These are phyloP conservation scores for Blastobotrys persicus DNA, from an alignment of 1,139 yeast genomes.

Conservation along the genomic window DNA sequence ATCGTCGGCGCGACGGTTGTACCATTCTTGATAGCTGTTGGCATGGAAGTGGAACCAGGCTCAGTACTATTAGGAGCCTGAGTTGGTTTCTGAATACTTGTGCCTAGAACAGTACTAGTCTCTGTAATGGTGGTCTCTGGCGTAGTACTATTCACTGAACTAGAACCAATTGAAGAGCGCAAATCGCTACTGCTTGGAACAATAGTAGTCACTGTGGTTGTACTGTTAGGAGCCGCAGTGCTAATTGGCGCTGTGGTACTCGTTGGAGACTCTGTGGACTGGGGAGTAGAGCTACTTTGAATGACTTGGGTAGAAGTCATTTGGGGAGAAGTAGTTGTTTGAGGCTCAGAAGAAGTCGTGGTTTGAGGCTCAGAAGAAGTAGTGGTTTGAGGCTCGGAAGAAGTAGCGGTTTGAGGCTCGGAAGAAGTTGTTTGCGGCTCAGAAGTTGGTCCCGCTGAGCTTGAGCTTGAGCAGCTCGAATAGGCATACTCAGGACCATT, in stretches of 20 bases:
- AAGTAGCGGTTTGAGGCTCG: background rate
- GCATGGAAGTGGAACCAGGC: background rate
- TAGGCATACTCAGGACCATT: slow-evolving; percentile 5
- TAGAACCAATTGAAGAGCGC: background rate
- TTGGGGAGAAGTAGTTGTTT: too few relatives aligned
- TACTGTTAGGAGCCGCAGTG: background rate
- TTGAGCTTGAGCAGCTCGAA: background rate
- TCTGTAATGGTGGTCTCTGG: background rate
- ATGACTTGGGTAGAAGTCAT: too few relatives aligned
- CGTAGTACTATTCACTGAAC: background rate
- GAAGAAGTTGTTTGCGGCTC: too few relatives aligned
- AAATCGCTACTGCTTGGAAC: background rate
- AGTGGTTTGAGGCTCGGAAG: too few relatives aligned
- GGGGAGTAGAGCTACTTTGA: too few relatives aligned
- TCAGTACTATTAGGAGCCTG: background rate
- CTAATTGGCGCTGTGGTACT: too few relatives aligned
- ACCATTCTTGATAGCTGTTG: background rate
- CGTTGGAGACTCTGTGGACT: too few relatives aligned
- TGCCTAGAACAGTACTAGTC: background rate
- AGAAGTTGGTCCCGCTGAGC: too few relatives aligned
- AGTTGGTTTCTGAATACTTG: background rate
- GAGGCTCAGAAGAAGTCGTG: too few relatives aligned
- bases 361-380: too few relatives aligned
- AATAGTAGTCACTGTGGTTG: background rate
- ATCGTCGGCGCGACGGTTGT: background rate